Evolutionary conservation across 176 grass and related monocot genomes (phyloP), one percentile per base, ranked within the genome.

Genomic region (Luzula sylvatica): DNA sequence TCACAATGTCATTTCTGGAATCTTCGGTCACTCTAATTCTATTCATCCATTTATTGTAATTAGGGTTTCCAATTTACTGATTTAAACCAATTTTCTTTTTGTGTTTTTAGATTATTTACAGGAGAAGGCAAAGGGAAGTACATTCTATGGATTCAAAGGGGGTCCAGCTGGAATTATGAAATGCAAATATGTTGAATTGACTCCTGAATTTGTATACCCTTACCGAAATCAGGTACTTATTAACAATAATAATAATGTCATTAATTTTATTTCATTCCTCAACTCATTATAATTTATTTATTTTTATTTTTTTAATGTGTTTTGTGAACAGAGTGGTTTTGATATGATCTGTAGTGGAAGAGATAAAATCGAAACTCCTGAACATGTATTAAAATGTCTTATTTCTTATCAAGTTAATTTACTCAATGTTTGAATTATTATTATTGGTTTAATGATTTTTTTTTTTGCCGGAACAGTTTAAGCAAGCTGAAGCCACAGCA

Each of bases 301-400:
- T n/a, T n/a, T n/a, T 60, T 42, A 50, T 0, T 41, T 41, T n/a
- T 58, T 55, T 22, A 2, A 27, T 66, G 43, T 26, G 41, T 8
- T 26, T 61, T 52, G 30, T 35, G 16, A 19, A 64, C 53, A 96
- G 93, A 85, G 93, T 27, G 93, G 93, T 57, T 98, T 98, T 47
- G 93, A 98, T 52, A 98, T 98, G 93, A 98, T 98, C 63, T 98
- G 93, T 73, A 98, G 93, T 65, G 93, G 93, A 75, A 90, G 93
- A 75, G 93, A 98, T 71, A 98, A 98, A 65, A 98, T 98, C 61
- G 93, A 98, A 80, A 98, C 86, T 4, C 86, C 86, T 74, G 80
- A 98, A 41, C 93, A 98, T 84, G 92, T 82, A 15, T 23, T 50
- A 8, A 42, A 35, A 53, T 45, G 9, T 29, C 50, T 21, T n/a